Conservation (phyloP, 164 flowering plant species). For the Magnolia sinica region DNA sequence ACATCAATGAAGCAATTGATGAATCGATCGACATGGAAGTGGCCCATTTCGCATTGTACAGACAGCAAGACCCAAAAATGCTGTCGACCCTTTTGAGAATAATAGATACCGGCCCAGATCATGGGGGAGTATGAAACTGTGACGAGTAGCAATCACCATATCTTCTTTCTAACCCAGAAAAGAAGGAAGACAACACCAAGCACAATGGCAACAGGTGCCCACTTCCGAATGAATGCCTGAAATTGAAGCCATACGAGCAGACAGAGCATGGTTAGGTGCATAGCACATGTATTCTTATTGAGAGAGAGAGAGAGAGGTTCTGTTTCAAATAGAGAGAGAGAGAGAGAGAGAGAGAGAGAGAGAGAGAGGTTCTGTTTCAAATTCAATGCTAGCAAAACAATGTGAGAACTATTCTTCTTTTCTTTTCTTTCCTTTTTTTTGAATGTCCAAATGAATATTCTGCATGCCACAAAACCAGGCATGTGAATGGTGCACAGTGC, state of each 20-base stretch:
- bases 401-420: no score
- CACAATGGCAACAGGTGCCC: constrained; percentile 87
- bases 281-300: no score
- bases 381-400: no score
- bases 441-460: no score
- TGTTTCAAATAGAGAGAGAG: no score
- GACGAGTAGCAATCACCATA: constrained; percentile 40
- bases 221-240: constrained; percentile 73
- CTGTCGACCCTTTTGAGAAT: not conserved
- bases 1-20: not conserved
- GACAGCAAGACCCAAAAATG: not conserved
- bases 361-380: no score
- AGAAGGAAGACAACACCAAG: constrained; percentile 68
- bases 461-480: no score
- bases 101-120: not conserved
- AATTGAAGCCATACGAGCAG: not conserved
- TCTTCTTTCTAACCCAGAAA: constrained; percentile 59
- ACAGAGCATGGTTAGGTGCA: not conserved
- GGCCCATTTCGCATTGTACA: not conserved
- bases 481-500: no score
- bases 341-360: no score
- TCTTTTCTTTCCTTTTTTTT: no score
- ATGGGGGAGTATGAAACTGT: not conserved
- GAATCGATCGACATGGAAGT: not conserved
- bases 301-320: no score